These are phyloP conservation scores for Mucor circinelloides DNA, from an alignment of 371 early-diverging fungal genomes.

Conservation along the genomic window DNA sequence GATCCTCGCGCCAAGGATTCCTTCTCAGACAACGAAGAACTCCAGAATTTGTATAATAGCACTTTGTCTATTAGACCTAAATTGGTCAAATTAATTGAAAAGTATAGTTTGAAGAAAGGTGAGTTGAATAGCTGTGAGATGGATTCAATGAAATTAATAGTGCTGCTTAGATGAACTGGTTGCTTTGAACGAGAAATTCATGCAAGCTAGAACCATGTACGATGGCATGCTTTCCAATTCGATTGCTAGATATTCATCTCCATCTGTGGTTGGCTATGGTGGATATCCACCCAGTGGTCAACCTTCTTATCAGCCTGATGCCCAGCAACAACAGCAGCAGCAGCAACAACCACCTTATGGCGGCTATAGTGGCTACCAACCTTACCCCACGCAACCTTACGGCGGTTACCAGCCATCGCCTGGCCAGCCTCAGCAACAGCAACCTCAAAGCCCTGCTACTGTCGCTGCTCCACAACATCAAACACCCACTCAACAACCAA, in stretches of 20 bases:
- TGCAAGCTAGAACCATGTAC: conserved; percentile 56
- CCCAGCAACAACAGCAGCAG: conserved; percentile 16
- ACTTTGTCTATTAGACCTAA: conserved; percentile 78
- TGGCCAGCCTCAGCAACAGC: conserved; percentile 8
- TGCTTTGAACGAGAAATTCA: conserved; percentile 56
- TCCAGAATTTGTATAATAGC: conserved; percentile 77
- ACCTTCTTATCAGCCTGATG: neutral
- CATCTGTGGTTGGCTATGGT: conserved; percentile 14
- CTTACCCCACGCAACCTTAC: conserved; percentile 6
- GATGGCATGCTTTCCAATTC: conserved; percentile 53
- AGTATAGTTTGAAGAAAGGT: conserved; percentile 80
- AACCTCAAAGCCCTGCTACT: conserved; percentile 21
- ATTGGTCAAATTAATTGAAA: conserved; percentile 78
- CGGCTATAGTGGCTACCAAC: conserved; percentile 2
- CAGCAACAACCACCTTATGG: neutral
- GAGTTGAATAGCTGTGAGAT: neutral
- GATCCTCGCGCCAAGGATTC: conserved; percentile 79
- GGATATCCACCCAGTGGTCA: conserved; percentile 21
- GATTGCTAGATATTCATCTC: conserved; percentile 45
- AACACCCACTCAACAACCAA: conserved; percentile 9
- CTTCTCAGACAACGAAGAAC: conserved; percentile 84
- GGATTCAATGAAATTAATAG: neutral
- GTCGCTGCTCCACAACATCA: conserved; percentile 9
- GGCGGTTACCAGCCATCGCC: conserved; percentile 8
- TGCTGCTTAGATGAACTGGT: conserved; percentile 50